Conservation (phyloP, 176 grass and related monocot genomes). For the Oryza meridionalis region DNA sequence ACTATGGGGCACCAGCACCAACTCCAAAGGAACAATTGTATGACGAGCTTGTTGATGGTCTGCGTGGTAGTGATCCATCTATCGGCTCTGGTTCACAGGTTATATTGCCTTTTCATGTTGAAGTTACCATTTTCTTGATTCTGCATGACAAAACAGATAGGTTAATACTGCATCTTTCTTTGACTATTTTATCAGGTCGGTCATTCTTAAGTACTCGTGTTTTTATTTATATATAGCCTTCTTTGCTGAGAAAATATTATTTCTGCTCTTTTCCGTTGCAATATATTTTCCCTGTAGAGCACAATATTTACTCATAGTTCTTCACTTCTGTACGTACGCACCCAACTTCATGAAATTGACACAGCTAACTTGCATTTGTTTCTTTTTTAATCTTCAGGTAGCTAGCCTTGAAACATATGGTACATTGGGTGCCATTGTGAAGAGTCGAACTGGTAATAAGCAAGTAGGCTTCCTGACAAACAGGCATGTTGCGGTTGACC, state of each 20-base stretch:
- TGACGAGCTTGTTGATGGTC: conserved; percentile 87
- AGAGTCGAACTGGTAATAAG: conserved; percentile 87
- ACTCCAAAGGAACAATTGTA: conserved; percentile 97
- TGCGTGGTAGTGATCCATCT: conserved; percentile 86
- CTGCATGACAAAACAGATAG: background rate
- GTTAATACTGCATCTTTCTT: conserved; percentile 4
- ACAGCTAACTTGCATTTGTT: conserved; percentile 12
- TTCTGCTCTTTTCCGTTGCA: conserved; percentile 3
- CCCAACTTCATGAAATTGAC: background rate
- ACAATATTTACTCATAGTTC: conserved; percentile 3
- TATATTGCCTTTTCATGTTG: conserved; percentile 11
- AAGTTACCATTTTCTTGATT: conserved; percentile 16
- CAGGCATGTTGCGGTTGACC: conserved; percentile 91
- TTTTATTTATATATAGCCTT: conserved; percentile 16
- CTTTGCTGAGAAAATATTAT: conserved; percentile 3
- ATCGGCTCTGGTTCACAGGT: conserved; percentile 98
- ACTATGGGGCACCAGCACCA: conserved; percentile 91
- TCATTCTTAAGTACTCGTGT: background rate
- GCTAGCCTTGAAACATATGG: conserved; percentile 97
- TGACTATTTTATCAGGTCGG: background rate
- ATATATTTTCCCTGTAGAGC: background rate
- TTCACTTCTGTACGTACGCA: background rate
- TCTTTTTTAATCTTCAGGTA: conserved; percentile 56
- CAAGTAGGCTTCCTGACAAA: conserved; percentile 97
- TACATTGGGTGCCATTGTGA: conserved; percentile 93